Percentiles rank a stretch among this genome's conserved stretches.
Conservation (phyloP, 164 flowering plant species). For the Dillenia suffruticosa region DNA sequence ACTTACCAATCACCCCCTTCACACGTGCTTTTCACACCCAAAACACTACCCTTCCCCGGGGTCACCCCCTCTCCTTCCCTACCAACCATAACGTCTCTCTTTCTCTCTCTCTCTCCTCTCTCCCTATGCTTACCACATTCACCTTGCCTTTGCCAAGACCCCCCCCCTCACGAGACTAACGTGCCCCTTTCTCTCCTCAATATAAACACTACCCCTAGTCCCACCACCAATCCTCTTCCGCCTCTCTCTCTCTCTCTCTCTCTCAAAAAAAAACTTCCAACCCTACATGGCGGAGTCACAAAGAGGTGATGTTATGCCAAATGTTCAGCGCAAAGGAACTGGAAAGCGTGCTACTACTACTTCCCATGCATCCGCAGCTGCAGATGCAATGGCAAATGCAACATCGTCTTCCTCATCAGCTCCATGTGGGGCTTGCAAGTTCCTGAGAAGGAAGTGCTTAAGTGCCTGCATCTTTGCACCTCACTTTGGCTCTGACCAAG, state of each 20-base stretch:
- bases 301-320: constrained; percentile 1
- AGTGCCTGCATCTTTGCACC: constrained; percentile 88
- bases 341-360: constrained; percentile 17
- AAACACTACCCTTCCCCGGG: constrained; percentile 4
- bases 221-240: constrained; percentile 3
- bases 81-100: constrained; percentile 36
- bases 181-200: constrained; percentile 27
- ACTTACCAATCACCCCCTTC: constrained; percentile 26
- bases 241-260: not conserved
- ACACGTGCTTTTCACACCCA: constrained; percentile 47
- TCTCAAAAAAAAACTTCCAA: not conserved
- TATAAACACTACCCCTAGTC: constrained; percentile 20
- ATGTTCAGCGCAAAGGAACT: constrained; percentile 12
- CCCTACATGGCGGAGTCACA: constrained; percentile 24
- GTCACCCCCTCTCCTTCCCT: constrained; percentile 1
- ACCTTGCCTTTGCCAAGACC: constrained; percentile 22
- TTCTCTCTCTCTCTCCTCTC: constrained; percentile 7
- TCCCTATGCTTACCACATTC: constrained; percentile 29
- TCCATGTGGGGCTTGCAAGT: constrained; percentile 96
- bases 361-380: too few species aligned
- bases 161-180: constrained; percentile 67
- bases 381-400: not conserved
- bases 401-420: constrained; percentile 14
- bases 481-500: constrained; percentile 81
- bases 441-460: constrained; percentile 81